Conservation (phyloP, 352 stramenopile genomes). For the Pythium dissimile region DNA sequence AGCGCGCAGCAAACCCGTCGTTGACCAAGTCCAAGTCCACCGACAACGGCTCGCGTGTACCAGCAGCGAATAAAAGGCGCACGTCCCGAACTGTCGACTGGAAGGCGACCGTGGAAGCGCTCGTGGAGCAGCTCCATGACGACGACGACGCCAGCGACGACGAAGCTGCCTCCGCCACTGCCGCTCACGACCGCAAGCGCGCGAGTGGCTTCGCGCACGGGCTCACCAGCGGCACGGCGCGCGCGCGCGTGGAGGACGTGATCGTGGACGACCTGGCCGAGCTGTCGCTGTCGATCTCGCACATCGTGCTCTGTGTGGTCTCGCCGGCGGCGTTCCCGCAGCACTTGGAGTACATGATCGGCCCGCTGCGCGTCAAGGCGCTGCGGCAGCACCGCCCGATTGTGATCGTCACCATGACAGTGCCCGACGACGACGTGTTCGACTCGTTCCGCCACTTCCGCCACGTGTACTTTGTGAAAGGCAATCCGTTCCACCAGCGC, state of each 20-base stretch:
- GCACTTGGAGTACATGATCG: slow-evolving; percentile 77
- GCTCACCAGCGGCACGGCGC: slow-evolving; percentile 4
- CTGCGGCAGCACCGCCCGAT: slow-evolving; percentile 71
- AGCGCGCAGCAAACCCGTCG: slow-evolving; percentile 17
- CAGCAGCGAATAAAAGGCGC: slow-evolving; percentile 10
- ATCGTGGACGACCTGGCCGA: slow-evolving; percentile 49
- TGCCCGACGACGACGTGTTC: slow-evolving; percentile 61
- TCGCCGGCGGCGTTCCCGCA: slow-evolving; percentile 54
- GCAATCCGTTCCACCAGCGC: slow-evolving; percentile 51
- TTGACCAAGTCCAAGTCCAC: slow-evolving; percentile 1
- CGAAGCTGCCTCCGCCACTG: neutral
- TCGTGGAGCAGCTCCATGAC: slow-evolving; percentile 20
- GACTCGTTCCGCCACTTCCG: slow-evolving; percentile 65
- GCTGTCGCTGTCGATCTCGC: slow-evolving; percentile 43
- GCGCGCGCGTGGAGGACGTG: slow-evolving; percentile 34
- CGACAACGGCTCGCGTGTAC: neutral
- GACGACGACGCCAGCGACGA: slow-evolving; percentile 16
- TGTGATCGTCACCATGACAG: slow-evolving; percentile 51
- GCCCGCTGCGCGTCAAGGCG: slow-evolving; percentile 60
- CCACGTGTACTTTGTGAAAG: slow-evolving; percentile 71
- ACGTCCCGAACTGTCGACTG: slow-evolving; percentile 36
- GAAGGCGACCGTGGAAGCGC: slow-evolving; percentile 15
- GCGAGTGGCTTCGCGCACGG: slow-evolving; percentile 16
- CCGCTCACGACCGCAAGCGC: neutral
- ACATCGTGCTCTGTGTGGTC: slow-evolving; percentile 74